These are phyloP conservation scores for Clausena lansium DNA, from an alignment of 345 rosid species.

Conservation along the genomic window DNA sequence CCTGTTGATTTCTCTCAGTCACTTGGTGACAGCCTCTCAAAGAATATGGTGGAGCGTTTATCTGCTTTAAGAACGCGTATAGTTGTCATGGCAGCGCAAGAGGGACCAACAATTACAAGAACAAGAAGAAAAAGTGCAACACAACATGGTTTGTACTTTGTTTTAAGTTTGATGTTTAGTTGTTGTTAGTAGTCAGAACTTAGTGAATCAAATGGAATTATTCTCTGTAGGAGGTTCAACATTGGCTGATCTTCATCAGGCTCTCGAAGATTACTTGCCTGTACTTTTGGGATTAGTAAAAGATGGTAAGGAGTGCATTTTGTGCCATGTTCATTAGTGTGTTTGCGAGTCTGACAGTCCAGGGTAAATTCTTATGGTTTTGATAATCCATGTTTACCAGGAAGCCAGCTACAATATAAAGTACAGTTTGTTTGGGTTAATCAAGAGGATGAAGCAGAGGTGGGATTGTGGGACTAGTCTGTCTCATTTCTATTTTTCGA, in stretches of 20 bases:
- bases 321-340: neutral
- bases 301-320: slow-evolving; percentile 55
- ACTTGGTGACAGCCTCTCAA: slow-evolving; percentile 68
- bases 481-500: neutral
- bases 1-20: slow-evolving; percentile 75
- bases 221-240: slow-evolving; percentile 78
- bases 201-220: slow-evolving; percentile 22
- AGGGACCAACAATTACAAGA: slow-evolving; percentile 91
- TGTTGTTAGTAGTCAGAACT: neutral
- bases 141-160: slow-evolving; percentile 72
- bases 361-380: neutral
- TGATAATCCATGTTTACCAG: slow-evolving; percentile 29
- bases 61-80: slow-evolving; percentile 89
- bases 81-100: slow-evolving; percentile 97
- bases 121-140: slow-evolving; percentile 89
- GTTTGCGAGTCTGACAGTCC: slow-evolving; percentile 3
- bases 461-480: slow-evolving; percentile 23
- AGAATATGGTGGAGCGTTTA: slow-evolving; percentile 70
- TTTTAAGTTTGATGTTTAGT: neutral
- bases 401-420: slow-evolving; percentile 73
- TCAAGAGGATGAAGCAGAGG: slow-evolving; percentile 97
- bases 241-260: slow-evolving; percentile 91
- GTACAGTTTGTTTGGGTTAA: slow-evolving; percentile 88
- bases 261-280: slow-evolving; percentile 96
- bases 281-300: slow-evolving; percentile 82